These are phyloP conservation scores for Beauveria medogensis DNA, from an alignment of 2,329 filamentous ascomycete species.

Conservation along the genomic window DNA sequence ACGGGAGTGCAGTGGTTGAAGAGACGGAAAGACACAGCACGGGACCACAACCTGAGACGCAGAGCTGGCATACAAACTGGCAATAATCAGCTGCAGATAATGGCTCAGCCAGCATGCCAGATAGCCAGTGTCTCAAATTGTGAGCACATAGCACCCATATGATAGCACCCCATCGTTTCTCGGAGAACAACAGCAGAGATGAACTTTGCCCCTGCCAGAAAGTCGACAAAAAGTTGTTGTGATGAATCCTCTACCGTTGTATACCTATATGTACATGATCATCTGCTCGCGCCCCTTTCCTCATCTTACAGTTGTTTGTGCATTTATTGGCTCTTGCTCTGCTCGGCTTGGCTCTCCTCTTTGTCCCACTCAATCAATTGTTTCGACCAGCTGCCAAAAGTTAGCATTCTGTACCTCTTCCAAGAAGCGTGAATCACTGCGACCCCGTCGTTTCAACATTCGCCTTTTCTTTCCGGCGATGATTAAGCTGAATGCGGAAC, in stretches of 20 bases:
- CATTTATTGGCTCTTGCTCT: conserved; percentile 21
- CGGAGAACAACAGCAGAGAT: too few relatives aligned
- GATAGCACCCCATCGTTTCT: too few relatives aligned
- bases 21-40: neutral
- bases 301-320: conserved; percentile 5
- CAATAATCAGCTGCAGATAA: too few relatives aligned
- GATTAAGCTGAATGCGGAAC: too few relatives aligned
- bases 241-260: conserved; percentile 5
- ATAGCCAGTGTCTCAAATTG: too few relatives aligned
- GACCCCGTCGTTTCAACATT: neutral
- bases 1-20: neutral
- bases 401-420: neutral
- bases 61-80: too few relatives aligned
- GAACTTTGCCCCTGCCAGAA: neutral
- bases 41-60: too few relatives aligned
- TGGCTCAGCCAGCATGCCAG: too few relatives aligned
- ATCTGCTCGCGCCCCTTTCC: neutral
- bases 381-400: conserved; percentile 33
- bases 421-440: neutral
- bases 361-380: conserved; percentile 38
- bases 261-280: conserved; percentile 8
- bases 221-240: neutral
- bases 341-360: conserved; percentile 31
- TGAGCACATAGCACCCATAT: too few relatives aligned
- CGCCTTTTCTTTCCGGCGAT: neutral